phyloP scores from a whole-genome alignment of 2,329 filamentous ascomycete species.

The Elsinoe perseae region DNA sequence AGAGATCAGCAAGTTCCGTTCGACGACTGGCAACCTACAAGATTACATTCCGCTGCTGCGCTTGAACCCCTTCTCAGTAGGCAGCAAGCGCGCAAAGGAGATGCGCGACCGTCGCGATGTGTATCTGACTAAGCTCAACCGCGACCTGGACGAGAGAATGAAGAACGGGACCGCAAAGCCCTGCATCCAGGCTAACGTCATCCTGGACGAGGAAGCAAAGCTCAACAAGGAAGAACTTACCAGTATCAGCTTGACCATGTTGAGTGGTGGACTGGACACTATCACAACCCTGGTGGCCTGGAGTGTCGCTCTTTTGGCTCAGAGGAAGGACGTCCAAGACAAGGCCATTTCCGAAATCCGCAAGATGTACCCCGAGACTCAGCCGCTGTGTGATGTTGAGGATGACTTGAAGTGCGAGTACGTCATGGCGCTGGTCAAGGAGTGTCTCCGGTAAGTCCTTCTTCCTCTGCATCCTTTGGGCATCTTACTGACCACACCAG shows the following conservation, averaged over 20 bases:
- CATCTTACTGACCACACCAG: conserved; percentile 23
- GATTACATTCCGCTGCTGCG: conserved; percentile 54
- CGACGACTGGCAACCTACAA: conserved; percentile 54
- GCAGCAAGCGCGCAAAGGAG: conserved; percentile 51
- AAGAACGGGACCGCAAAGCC: conserved; percentile 53
- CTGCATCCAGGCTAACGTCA: conserved; percentile 61
- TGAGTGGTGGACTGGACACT: conserved; percentile 59
- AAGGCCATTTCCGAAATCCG: conserved; percentile 52
- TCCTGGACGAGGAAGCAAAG: conserved; percentile 55
- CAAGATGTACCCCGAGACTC: conserved; percentile 43
- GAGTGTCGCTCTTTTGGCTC: conserved; percentile 54
- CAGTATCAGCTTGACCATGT: conserved; percentile 60
- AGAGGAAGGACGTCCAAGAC: conserved; percentile 54
- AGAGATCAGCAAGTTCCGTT: conserved; percentile 52
- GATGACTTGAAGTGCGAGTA: conserved; percentile 60
- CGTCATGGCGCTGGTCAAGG: conserved; percentile 54
- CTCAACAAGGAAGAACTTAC: conserved; percentile 56
- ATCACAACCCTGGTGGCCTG: conserved; percentile 59
- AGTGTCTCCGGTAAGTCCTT: conserved; percentile 46
- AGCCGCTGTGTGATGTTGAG: conserved; percentile 52
- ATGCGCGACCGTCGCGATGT: conserved; percentile 54
- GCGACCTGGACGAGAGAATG: conserved; percentile 53
- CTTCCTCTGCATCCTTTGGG: neutral
- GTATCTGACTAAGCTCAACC: conserved; percentile 52
- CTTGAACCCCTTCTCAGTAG: conserved; percentile 54